Base-by-base conservation (phyloP, 73 alveolate genomes). In the Symbiodinium natans region DNA sequence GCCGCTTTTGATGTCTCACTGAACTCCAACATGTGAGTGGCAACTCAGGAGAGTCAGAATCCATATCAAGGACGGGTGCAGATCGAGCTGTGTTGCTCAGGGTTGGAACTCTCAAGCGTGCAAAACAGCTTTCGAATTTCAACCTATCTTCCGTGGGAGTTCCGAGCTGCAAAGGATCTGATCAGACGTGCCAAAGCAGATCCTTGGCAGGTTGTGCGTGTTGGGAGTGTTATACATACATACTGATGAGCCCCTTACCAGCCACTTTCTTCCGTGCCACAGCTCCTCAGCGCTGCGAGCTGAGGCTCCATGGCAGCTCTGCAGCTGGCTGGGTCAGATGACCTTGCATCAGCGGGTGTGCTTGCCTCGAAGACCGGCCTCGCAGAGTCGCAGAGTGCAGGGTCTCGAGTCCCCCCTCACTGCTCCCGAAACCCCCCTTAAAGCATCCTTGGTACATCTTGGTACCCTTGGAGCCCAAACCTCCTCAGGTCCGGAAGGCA, bases 401-500 rank as follows among this genome's bases (percentile, higher is more conserved):
- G 1, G n/a, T n/a, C n/a, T n/a, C n/a, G n/a, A n/a, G n/a, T n/a
- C n/a, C n/a, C n/a, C n/a, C n/a, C n/a, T n/a, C n/a, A n/a, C n/a
- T n/a, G n/a, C n/a, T n/a, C n/a, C n/a, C n/a, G n/a, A n/a, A n/a
- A n/a, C n/a, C n/a, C n/a, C n/a, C n/a, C n/a, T n/a, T n/a, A n/a
- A n/a, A n/a, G n/a, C n/a, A n/a, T n/a, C n/a, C n/a, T n/a, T n/a
- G n/a, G n/a, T n/a, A n/a, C n/a, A n/a, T n/a, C n/a, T n/a, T n/a
- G n/a, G n/a, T n/a, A n/a, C n/a, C n/a, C n/a, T n/a, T n/a, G n/a
- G n/a, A n/a, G n/a, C n/a, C n/a, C n/a, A n/a, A 59, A 19, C 33
- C 41, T 75, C 31, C 52, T 40, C 54, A 88, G 95, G 95, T 88
- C 21, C 84, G 95, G 56, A 88, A 27, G 41, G 95, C 95, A 33